These are phyloP conservation scores for Neurospora sp. DNA, from an alignment of 495 filamentous ascomycete species.

Conservation along the genomic window DNA sequence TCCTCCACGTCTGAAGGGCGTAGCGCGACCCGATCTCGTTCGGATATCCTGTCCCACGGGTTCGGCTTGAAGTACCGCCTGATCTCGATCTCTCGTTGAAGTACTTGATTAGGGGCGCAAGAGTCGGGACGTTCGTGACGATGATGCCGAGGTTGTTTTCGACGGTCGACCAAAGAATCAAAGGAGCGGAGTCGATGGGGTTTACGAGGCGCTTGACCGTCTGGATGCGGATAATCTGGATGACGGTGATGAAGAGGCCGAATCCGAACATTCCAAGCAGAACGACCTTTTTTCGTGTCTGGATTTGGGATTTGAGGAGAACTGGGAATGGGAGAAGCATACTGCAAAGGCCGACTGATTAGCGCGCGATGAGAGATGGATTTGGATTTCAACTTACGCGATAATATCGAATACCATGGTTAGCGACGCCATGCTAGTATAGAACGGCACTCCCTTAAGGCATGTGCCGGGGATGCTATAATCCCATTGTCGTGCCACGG, in stretches of 20 bases:
- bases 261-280: constrained; percentile 39
- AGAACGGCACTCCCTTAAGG: constrained; percentile 31
- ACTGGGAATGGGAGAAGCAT: constrained; percentile 41
- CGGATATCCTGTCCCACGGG: constrained; percentile 37
- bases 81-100: constrained; percentile 19
- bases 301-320: constrained; percentile 34
- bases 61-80: constrained; percentile 14
- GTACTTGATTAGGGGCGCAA: constrained; percentile 39
- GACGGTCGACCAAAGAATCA: constrained; percentile 43
- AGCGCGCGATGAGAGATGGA: background rate
- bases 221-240: constrained; percentile 46
- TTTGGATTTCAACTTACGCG: constrained; percentile 23
- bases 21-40: constrained; percentile 9
- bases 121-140: constrained; percentile 38
- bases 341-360: constrained; percentile 12
- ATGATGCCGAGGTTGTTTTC: constrained; percentile 44
- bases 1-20: constrained; percentile 16
- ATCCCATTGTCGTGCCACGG: constrained; percentile 41
- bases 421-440: constrained; percentile 30
- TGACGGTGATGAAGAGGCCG: constrained; percentile 44
- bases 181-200: constrained; percentile 34
- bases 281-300: constrained; percentile 28
- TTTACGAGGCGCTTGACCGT: constrained; percentile 32
- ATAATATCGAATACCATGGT: constrained; percentile 39
- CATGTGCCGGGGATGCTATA: constrained; percentile 29